A percentile compares a stretch with the other conserved stretches of the same genome.
Conservation (phyloP, 768 basidiomycete species). For the Phylloporus sp. region DNA sequence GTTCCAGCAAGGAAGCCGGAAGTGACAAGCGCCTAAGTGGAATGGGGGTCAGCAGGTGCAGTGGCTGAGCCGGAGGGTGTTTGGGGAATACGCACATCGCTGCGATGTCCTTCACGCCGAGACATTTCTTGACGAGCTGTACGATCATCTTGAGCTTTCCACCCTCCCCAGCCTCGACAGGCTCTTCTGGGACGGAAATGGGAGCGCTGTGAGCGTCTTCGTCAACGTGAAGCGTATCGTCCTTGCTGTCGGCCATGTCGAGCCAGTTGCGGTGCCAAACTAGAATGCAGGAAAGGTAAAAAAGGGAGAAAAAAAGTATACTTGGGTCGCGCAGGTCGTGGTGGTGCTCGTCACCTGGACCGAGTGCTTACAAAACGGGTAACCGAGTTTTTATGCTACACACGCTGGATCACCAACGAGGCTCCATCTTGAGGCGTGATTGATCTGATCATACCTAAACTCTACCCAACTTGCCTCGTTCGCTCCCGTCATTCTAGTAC, state of each 20-base stretch:
- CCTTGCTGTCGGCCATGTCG: constrained; percentile 20
- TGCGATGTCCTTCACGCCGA: constrained; percentile 94
- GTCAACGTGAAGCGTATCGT: constrained; percentile 30
- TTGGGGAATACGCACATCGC: constrained; percentile 59
- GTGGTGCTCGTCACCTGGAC: constrained; percentile 8
- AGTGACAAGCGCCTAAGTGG: constrained; percentile 76
- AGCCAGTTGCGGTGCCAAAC: not conserved
- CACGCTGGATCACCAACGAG: no score
- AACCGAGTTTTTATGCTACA: no score
- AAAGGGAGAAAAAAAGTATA: constrained; percentile 5
- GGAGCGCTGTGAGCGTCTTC: constrained; percentile 52
- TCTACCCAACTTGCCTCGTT: no score
- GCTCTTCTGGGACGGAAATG: constrained; percentile 69
- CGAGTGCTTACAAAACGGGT: constrained; percentile 13
- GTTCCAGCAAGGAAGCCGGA: constrained; percentile 89
- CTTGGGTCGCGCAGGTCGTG: not conserved
- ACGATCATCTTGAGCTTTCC: constrained; percentile 94
- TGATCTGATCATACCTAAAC: not conserved
- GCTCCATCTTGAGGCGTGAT: no score
- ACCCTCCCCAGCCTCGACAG: constrained; percentile 72
- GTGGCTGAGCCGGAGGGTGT: constrained; percentile 1
- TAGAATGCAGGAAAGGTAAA: not conserved
- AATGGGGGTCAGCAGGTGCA: constrained; percentile 14
- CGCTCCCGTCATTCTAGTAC: no score
- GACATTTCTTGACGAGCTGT: constrained; percentile 81